phyloP scores from a whole-genome alignment of 2,329 filamentous ascomycete genomes.

The Clonostachys rosea region DNA sequence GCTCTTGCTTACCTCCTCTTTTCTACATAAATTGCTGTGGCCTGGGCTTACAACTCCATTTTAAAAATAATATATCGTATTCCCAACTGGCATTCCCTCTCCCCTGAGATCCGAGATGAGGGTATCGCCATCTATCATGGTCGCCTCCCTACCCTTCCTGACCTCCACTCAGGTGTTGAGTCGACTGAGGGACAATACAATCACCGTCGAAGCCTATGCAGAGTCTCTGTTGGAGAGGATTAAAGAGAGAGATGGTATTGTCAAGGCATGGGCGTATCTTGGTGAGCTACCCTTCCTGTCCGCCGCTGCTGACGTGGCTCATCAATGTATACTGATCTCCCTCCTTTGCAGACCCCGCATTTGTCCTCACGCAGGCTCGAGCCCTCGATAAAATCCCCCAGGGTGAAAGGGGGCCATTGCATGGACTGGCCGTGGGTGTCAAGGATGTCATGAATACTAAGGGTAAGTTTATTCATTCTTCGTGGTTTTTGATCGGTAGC shows the following conservation, averaged over 20 bases:
- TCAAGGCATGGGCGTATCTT: slow-evolving; percentile 44
- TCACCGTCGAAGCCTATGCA: slow-evolving; percentile 25
- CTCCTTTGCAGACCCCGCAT: slow-evolving; percentile 17
- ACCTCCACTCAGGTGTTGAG: neutral
- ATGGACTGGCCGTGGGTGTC: slow-evolving; percentile 34
- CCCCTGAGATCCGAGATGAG: too few relatives aligned
- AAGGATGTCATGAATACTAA: slow-evolving; percentile 55
- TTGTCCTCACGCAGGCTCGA: slow-evolving; percentile 41
- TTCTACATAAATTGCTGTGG: too few relatives aligned
- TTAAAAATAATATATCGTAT: too few relatives aligned
- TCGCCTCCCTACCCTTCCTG: neutral
- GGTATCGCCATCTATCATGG: too few relatives aligned
- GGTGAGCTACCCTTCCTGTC: neutral
- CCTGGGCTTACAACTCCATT: too few relatives aligned
- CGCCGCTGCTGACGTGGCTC: neutral
- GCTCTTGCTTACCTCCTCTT: too few relatives aligned
- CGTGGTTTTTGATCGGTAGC: too few relatives aligned
- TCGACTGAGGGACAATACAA: neutral
- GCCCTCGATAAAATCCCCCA: slow-evolving; percentile 31
- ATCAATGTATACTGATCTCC: neutral
- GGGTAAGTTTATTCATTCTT: slow-evolving; percentile 15
- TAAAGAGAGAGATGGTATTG: slow-evolving; percentile 27
- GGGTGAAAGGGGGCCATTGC: slow-evolving; percentile 3
- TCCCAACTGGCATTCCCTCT: too few relatives aligned
- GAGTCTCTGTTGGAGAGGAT: slow-evolving; percentile 36